Evolutionary conservation across 2,329 filamentous ascomycete genomes (phyloP).

Genomic region (Emergomyces orientalis): DNA sequence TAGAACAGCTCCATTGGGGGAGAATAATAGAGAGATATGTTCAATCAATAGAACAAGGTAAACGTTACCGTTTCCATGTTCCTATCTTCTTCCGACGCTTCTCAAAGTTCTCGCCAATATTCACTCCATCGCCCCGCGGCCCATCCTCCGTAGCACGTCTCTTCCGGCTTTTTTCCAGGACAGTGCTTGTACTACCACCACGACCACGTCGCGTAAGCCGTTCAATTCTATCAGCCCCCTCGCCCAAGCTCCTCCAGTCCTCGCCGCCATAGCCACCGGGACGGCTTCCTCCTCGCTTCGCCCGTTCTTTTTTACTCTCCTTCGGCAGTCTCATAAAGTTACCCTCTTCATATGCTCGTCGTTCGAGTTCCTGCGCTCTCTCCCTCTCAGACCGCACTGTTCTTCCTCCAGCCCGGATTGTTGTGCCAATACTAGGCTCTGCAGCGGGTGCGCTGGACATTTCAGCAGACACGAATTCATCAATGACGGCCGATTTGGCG

Average conservation of each 20-base stretch:
- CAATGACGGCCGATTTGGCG: constrained; percentile 71
- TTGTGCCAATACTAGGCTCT: constrained; percentile 85
- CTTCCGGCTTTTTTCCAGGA: constrained; percentile 78
- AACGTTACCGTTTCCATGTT: constrained; percentile 27
- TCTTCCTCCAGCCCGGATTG: constrained; percentile 69
- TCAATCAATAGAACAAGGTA: background rate
- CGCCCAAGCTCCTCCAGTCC: constrained; percentile 79
- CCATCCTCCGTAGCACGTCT: constrained; percentile 63
- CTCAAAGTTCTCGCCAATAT: constrained; percentile 56
- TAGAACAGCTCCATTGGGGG: background rate
- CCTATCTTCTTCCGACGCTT: constrained; percentile 39
- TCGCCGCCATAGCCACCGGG: constrained; percentile 72
- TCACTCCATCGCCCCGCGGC: constrained; percentile 52
- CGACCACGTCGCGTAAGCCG: constrained; percentile 64
- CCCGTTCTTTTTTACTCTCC: constrained; percentile 75
- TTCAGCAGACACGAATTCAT: constrained; percentile 84
- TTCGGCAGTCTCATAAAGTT: constrained; percentile 84
- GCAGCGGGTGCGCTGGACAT: constrained; percentile 71
- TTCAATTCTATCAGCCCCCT: constrained; percentile 79
- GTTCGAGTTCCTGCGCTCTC: constrained; percentile 66
- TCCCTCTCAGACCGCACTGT: constrained; percentile 68
- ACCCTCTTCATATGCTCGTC: constrained; percentile 77
- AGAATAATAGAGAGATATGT: background rate
- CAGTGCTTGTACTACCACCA: constrained; percentile 39
- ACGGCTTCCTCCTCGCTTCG: constrained; percentile 47